A percentile compares a stretch with the other conserved stretches of the same genome.
Conservation (phyloP, 257 asterid genomes). For the Eustoma russellianum region DNA sequence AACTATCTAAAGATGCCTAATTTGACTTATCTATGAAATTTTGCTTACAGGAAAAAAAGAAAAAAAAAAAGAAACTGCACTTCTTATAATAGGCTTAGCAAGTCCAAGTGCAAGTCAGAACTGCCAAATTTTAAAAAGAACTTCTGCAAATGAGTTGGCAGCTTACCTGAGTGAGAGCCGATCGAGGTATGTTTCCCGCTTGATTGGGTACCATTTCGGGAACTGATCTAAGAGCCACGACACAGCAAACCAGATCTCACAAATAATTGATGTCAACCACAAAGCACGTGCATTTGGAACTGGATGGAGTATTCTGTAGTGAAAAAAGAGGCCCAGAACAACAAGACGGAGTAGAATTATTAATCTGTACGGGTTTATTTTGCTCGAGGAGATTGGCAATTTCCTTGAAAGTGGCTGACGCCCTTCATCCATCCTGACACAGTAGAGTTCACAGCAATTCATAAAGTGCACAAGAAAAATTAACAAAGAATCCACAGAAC, state of each 20-base stretch:
- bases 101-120: background rate
- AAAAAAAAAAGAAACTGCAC: too few relatives aligned
- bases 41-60: too few relatives aligned
- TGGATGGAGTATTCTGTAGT: conserved; percentile 77
- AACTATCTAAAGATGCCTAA: too few relatives aligned
- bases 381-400: conserved; percentile 76
- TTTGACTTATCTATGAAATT: too few relatives aligned
- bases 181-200: conserved; percentile 87
- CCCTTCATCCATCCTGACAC: conserved; percentile 86
- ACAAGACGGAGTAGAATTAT: conserved; percentile 63
- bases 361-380: conserved; percentile 74
- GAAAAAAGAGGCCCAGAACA: conserved; percentile 76
- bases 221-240: conserved; percentile 97
- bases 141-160: background rate
- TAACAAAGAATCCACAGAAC: too few relatives aligned
- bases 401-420: conserved; percentile 91
- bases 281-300: conserved; percentile 68
- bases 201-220: conserved; percentile 86
- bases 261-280: conserved; percentile 87
- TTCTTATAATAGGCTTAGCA: background rate
- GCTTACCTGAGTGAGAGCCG: conserved; percentile 71
- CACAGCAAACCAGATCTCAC: conserved; percentile 90
- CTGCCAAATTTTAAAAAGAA: background rate
- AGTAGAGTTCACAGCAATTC: conserved; percentile 9
- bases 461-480: background rate